Evolutionary conservation across 257 asterid genomes (phyloP), one percentile per base, ranked within the genome.

Genomic region (Solanum pennellii): DNA sequence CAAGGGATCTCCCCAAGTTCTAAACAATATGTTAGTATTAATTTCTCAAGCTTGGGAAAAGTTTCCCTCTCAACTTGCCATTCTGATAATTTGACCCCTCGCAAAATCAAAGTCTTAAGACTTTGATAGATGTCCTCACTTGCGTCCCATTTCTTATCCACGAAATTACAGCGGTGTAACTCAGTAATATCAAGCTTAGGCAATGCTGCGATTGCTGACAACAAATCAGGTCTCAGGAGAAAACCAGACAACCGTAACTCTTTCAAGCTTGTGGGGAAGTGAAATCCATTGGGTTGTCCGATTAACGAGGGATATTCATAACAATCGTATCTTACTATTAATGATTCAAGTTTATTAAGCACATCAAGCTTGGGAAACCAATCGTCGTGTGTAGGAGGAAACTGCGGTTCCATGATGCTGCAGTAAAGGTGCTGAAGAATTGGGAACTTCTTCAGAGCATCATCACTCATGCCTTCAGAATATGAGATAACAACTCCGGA

Each of bases 51-150:
- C 2, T 74, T 20, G 16, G 52, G 82, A 37, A 74, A 21, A 1
- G 49, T 74, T 35, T 37, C 82, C 9, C 0, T 5, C 20, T 74
- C 14, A 20, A 74, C 20, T 74, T 74, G 0, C 82, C 82, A 37
- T 37, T 37, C 49, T 1, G 27, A 18, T 20, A 7, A 5, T 0
- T 31, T 1, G n/a, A 1, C 3, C 3, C 0, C 1, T 1, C 1
- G 7, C 82, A 73, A 35, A 35, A 4, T 5, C 80, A 73, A 5
- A 8, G 7, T 73, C n/a, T 35, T 20, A 5, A 35, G 80, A 18
- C 13, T 73, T 73, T 35, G 15, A 5, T 35, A 73, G 27, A 18
- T 15, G 29, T 35, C 7, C 2, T 35, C 45, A 16, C 47, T 20
- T 73, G 45, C 14, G 2, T 33, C 27, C 29, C 27, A 73, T 15